phyloP scores from a whole-genome alignment of 768 basidiomycete genomes.

The Tylopilus subfusipes region DNA sequence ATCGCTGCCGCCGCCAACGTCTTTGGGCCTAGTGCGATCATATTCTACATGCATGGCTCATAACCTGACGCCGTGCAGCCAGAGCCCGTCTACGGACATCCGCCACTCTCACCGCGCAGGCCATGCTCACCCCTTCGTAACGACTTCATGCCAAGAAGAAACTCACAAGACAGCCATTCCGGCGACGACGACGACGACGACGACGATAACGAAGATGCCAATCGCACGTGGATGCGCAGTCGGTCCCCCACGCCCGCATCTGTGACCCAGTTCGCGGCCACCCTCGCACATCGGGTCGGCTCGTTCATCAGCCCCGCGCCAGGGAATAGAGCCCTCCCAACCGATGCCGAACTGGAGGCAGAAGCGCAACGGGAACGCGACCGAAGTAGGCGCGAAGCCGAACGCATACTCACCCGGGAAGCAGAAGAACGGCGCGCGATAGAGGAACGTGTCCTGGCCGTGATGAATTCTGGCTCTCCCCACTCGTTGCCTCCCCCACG shows the following conservation, averaged over 20 bases:
- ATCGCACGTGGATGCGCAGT: conserved; percentile 32
- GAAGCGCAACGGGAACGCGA: conserved; percentile 78
- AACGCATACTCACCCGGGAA: conserved; percentile 68
- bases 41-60: neutral
- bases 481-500: conserved; percentile 56
- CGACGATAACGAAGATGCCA: conserved; percentile 29
- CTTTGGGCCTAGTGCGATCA: conserved; percentile 39
- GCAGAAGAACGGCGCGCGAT: conserved; percentile 63
- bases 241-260: conserved; percentile 64
- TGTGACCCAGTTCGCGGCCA: conserved; percentile 69
- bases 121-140: conserved; percentile 75
- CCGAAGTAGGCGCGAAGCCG: conserved; percentile 70
- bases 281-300: conserved; percentile 71
- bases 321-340: conserved; percentile 44
- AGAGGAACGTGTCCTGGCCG: conserved; percentile 74
- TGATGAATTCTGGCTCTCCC: conserved; percentile 50
- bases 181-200: conserved; percentile 38
- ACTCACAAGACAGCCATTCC: conserved; percentile 50
- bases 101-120: conserved; percentile 35
- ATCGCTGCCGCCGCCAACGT: conserved; percentile 37
- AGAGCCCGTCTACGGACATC: conserved; percentile 42
- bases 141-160: conserved; percentile 44
- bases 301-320: conserved; percentile 57
- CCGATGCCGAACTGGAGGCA: conserved; percentile 79
- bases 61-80: conserved; percentile 31